Evolutionary conservation across 306 rosid genomes (phyloP).

Genomic region (Quercus wislizeni): DNA sequence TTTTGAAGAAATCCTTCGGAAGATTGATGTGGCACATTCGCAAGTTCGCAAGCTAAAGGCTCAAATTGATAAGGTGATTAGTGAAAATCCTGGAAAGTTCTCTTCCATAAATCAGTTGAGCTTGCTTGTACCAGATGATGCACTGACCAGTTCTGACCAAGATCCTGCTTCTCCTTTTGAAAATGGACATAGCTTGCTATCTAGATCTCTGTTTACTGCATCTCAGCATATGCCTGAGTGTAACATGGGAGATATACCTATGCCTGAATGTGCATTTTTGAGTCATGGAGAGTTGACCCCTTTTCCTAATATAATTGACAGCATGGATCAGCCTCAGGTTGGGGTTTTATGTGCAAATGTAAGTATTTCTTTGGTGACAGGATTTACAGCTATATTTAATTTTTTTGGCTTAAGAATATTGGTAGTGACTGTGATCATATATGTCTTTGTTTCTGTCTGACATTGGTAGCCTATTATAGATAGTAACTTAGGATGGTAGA

Average conservation of each 20-base stretch:
- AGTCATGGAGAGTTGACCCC: constrained; percentile 35
- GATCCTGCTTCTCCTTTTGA: constrained; percentile 27
- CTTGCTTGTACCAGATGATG: constrained; percentile 28
- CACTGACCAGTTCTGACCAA: constrained; percentile 18
- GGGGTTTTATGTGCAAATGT: constrained; percentile 37
- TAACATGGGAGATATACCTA: constrained; percentile 29
- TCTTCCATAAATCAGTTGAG: constrained; percentile 33
- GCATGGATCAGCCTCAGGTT: constrained; percentile 28
- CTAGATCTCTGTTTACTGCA: constrained; percentile 29
- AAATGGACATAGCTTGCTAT: constrained; percentile 23
- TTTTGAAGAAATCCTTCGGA: constrained; percentile 35
- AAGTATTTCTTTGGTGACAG: constrained; percentile 25
- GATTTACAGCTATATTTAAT: neutral
- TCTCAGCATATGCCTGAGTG: constrained; percentile 36
- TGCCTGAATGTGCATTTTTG: constrained; percentile 35
- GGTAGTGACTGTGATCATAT: constrained; percentile 8
- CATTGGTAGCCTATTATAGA: neutral
- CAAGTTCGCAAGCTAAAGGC: constrained; percentile 44
- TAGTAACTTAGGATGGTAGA: neutral
- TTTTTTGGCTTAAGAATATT: neutral
- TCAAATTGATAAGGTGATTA: constrained; percentile 47
- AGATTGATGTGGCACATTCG: constrained; percentile 49
- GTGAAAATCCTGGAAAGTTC: constrained; percentile 41
- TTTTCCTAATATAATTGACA: constrained; percentile 28
- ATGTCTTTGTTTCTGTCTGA: neutral